phyloP scores from a whole-genome alignment of 2,329 filamentous ascomycete genomes.

The Talaromyces piceae region DNA sequence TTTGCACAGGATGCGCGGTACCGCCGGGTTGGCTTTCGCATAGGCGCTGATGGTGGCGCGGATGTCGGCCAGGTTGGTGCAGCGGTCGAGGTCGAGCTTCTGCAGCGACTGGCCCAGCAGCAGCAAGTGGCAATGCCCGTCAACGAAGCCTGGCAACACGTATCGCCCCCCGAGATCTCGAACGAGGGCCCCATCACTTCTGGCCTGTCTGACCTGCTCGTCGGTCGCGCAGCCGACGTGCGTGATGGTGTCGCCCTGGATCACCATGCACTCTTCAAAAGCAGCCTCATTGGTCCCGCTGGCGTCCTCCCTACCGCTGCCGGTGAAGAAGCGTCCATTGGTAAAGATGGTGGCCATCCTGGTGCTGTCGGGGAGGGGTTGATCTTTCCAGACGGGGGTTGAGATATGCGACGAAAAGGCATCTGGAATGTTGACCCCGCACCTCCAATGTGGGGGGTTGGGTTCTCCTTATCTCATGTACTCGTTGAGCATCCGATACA shows the following conservation, averaged over 20 bases:
- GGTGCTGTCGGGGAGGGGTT: not conserved
- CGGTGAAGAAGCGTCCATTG: constrained; percentile 29
- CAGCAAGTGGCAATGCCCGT: constrained; percentile 45
- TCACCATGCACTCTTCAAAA: constrained; percentile 29
- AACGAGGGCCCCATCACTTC: constrained; percentile 13
- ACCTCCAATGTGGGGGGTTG: too few relatives aligned
- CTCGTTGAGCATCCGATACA: too few relatives aligned
- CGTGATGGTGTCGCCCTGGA: constrained; percentile 34
- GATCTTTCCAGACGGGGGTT: too few relatives aligned
- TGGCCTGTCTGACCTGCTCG: constrained; percentile 14
- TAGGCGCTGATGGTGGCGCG: constrained; percentile 34
- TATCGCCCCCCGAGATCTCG: constrained; percentile 31
- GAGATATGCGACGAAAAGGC: not conserved
- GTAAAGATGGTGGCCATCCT: constrained; percentile 19
- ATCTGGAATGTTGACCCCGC: too few relatives aligned
- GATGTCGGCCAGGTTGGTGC: constrained; percentile 39
- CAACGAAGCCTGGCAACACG: constrained; percentile 43
- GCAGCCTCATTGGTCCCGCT: constrained; percentile 18
- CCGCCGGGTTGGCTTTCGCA: constrained; percentile 32
- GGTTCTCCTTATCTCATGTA: too few relatives aligned
- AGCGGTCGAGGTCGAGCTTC: constrained; percentile 38
- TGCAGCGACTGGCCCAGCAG: constrained; percentile 43
- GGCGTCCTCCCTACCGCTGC: constrained; percentile 1
- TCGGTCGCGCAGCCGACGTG: constrained; percentile 34
- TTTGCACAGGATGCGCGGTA: constrained; percentile 38